Base-by-base conservation (phyloP, 2,329 filamentous ascomycete genomes). In the Epichloe sp. region DNA sequence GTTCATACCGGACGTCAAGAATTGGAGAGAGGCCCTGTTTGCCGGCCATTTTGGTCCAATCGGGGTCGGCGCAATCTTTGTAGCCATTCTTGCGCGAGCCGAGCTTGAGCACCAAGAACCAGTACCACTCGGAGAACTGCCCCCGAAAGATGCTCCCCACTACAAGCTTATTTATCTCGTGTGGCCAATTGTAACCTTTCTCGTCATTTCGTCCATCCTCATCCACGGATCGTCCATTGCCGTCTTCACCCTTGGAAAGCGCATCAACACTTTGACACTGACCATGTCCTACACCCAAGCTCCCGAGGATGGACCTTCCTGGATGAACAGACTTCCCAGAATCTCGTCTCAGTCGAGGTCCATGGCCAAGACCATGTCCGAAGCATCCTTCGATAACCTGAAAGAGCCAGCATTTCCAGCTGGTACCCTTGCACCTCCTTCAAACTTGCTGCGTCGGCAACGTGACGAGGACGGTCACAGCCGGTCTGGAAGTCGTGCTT, bases 181-280 rank as follows among this genome's bases (percentile, higher is more conserved):
- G 46, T 98, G 93, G 93, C 93, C 93, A 0, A 90, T 98, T 53
- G 88, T 87, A 0, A 88, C 88, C 0, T 98, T 98, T 68, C 73
- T 98, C 61, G 91, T 98, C 54, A 87, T 98, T 49, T 78, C 86
- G 3, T 98, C 93, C 12, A 98, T 98, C 60, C 70, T 97, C 38
- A 88, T 98, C 1, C 93, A 98, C 62, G 93, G 93, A 21, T 97
- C 93, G n/a, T 97, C 93, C 0, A 86, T 98, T 59, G 93, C 93
- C 5, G 93, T 98, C 8, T 98, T 98, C 61, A 97, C 93, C 0
- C 79, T 98, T 1, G 93, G 93, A 60, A 98, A 97, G 68, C 90
- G 87, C 54, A 98, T 98, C 78, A 97, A 97, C 70, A 97, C 93
- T 0, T 71, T 98, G 58, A 90, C 88, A 1, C 76, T 98, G 54